Base-by-base conservation (phyloP, 176 grass and related monocot species). In the Ampelocalamus luodianensis region DNA sequence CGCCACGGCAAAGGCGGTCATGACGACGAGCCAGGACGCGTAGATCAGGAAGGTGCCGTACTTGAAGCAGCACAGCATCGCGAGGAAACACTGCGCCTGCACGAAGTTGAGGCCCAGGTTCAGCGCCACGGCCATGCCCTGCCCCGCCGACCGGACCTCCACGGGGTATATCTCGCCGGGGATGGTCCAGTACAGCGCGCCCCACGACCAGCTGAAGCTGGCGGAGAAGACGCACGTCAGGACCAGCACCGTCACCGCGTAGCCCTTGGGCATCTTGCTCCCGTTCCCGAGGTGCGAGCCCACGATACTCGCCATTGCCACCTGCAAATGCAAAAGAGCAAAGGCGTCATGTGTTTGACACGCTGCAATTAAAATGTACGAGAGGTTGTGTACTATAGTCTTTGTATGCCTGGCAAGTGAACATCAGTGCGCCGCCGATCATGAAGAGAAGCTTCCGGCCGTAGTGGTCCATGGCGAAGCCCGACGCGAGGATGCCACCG, bases 131-230 rank as follows among this genome's bases (percentile, higher is more conserved):
- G 82, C 89, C 34, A 76, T 46, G 64, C 85, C 89, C 83, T 97
- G 94, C 73, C 91, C 94, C 20, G 89, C 89, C 60, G 94, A 97
- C 42, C 91, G 64, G 60, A 97, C 76, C 89, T 97, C 94, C 53
- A 97, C 91, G 1, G 94, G 94, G 83, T 93, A 97, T 39, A 94
- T 97, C 89, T 97, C 91, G 51, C 94, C 83, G 7, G 91, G 94
- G 54, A 97, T 69, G 51, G 88, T 78, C 94, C 94, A 97, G 84
- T 74, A 92, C 50, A 97, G 65, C 34, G 94, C 91, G 16, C 94
- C 94, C 94, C 94, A 97, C 27, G 94, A 97, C 87, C 85, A 97
- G 67, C 94, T 93, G 85, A 93, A 97, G 45, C 87, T 93, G 5
- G 89, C 94, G 3, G 94, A 88, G 81, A 89, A 97, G 7, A 73